Percentiles rank a stretch among this genome's conserved stretches.
phyloP scores from a whole-genome alignment of 2,329 filamentous ascomycete genomes.

The Stagonosporopsis chrysanthemi region DNA sequence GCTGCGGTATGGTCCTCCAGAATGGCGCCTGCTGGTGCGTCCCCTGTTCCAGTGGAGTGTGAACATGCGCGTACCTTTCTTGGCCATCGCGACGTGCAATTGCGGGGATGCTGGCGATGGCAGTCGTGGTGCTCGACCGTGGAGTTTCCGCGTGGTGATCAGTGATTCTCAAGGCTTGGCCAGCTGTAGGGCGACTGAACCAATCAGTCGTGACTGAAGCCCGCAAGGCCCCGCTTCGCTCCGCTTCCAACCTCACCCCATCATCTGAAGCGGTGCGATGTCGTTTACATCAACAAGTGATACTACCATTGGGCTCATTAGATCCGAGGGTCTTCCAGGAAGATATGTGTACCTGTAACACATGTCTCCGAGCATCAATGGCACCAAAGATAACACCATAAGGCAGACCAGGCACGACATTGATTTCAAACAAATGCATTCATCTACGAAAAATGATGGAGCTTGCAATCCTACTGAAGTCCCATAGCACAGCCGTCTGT shows the following conservation, averaged over 20 bases:
- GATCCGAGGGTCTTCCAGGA: neutral
- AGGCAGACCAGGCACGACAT: neutral
- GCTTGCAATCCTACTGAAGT: neutral
- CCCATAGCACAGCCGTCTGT: too few relatives aligned
- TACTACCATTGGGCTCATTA: neutral
- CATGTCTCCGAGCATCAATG: neutral
- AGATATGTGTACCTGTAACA: neutral
- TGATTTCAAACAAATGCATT: neutral
- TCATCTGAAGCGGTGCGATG: neutral
- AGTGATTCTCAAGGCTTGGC: constrained; percentile 20
- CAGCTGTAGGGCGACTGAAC: constrained; percentile 16
- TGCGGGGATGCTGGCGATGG: constrained; percentile 23
- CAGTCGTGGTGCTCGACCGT: constrained; percentile 17
- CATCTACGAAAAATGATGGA: neutral
- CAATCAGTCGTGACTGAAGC: constrained; percentile 31
- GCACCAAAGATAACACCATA: neutral
- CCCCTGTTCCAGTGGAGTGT: neutral
- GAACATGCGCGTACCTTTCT: constrained; percentile 39
- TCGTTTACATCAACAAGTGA: neutral
- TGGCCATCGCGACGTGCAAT: constrained; percentile 40
- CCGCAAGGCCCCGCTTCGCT: constrained; percentile 7
- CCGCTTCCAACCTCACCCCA: neutral
- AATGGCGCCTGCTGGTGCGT: neutral
- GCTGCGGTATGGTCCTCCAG: neutral
- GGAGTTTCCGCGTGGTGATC: constrained; percentile 28